A percentile compares a stretch with the other conserved stretches of the same genome.
Evolutionary conservation across 2,329 filamentous ascomycete species (phyloP).

Genomic region (Colletotrichum cereale): DNA sequence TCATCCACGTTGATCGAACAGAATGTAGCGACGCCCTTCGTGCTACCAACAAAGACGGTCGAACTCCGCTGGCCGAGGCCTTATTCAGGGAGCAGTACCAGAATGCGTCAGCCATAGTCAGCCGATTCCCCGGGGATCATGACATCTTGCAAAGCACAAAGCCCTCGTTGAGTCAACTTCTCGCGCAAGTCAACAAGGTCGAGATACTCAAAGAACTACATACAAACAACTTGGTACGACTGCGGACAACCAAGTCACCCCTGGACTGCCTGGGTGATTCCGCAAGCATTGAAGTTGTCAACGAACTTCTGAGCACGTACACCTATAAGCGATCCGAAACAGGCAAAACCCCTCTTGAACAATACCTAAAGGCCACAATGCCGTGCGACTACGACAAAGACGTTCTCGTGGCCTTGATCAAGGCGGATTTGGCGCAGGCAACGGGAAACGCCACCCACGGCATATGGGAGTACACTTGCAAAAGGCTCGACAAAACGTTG

Average conservation of each 20-base stretch:
- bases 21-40: background rate
- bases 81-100: background rate
- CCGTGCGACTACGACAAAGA: background rate
- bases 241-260: background rate
- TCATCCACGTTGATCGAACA: background rate
- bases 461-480: conserved; percentile 4
- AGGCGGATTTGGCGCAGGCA: background rate
- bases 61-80: conserved; percentile 10
- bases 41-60: background rate
- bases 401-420: background rate
- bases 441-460: background rate
- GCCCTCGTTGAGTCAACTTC: background rate
- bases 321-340: background rate
- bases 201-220: background rate
- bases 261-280: background rate
- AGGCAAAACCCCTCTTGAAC: background rate
- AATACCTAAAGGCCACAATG: background rate
- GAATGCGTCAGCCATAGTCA: background rate
- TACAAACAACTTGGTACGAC: background rate
- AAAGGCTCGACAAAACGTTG: background rate
- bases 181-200: background rate
- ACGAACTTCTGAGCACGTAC: conserved; percentile 9
- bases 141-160: background rate
- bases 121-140: background rate
- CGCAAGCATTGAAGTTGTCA: background rate